A percentile compares a stretch with the other conserved stretches of the same genome.
Conservation (phyloP, 768 basidiomycete genomes). For the Lentinula aciculospora region DNA sequence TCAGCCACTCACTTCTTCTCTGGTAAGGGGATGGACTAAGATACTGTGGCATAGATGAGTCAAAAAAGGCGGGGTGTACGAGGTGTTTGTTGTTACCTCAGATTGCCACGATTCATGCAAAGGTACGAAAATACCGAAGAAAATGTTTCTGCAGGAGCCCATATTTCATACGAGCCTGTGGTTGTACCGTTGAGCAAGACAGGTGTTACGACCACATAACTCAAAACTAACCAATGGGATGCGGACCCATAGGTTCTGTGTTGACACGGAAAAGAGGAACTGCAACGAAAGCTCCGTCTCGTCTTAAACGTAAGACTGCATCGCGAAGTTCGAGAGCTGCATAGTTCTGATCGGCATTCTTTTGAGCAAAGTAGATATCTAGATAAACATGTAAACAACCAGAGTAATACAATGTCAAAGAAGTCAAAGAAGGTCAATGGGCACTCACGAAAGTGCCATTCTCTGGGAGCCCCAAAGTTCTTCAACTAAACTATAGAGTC, state of each 20-base stretch:
- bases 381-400: constrained; percentile 5
- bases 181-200: background rate
- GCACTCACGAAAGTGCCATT: constrained; percentile 74
- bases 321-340: constrained; percentile 67
- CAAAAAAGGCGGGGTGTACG: too few relatives aligned
- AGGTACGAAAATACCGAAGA: constrained; percentile 73
- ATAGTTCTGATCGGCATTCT: constrained; percentile 53
- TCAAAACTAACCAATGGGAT: constrained; percentile 58
- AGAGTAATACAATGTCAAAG: background rate
- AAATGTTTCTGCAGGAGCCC: constrained; percentile 74
- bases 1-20: constrained; percentile 50
- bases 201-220: background rate
- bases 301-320: constrained; percentile 62
- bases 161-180: constrained; percentile 76
- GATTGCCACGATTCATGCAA: constrained; percentile 55
- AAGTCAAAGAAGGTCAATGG: too few relatives aligned
- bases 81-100: constrained; percentile 38
- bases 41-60: constrained; percentile 37
- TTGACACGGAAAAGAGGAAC: constrained; percentile 74
- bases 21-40: constrained; percentile 69
- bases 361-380: constrained; percentile 81
- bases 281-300: constrained; percentile 75
- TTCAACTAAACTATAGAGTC: background rate
- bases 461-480: constrained; percentile 30
- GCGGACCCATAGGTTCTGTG: constrained; percentile 62